A percentile compares a stretch with the other conserved stretches of the same genome.
Conservation (phyloP, 2,329 filamentous ascomycete species). For the Chaetomium olivaceum region DNA sequence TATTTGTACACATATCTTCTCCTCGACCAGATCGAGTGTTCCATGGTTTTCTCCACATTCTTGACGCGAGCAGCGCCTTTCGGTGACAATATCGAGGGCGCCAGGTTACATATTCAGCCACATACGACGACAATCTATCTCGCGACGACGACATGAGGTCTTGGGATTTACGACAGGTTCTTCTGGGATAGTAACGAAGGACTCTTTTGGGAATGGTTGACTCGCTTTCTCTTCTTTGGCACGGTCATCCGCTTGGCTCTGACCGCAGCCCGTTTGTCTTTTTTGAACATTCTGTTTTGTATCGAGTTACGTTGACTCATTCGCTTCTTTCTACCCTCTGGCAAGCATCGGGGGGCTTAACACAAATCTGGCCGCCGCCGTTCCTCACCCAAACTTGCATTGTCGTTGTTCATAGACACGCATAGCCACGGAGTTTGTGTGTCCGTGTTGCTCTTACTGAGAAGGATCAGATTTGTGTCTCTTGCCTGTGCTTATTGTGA, state of each 20-base stretch:
- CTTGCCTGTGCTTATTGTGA: neutral
- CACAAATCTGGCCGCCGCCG: conserved; percentile 1
- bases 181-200: conserved; percentile 4
- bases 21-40: conserved; percentile 19
- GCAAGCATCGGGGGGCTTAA: conserved; percentile 1
- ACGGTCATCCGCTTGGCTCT: neutral
- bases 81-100: neutral
- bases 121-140: conserved; percentile 2
- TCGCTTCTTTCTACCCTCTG: conserved; percentile 2
- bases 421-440: conserved; percentile 6
- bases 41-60: neutral
- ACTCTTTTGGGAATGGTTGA: neutral
- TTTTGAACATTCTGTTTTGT: conserved; percentile 11
- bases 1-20: conserved; percentile 24
- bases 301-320: conserved; percentile 2
- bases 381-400: neutral
- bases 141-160: conserved; percentile 1
- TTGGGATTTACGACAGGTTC: neutral
- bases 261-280: conserved; percentile 4
- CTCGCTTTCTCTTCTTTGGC: conserved; percentile 23
- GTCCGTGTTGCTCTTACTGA: neutral
- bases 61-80: conserved; percentile 10
- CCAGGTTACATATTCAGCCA: neutral
- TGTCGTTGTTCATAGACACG: conserved; percentile 4
- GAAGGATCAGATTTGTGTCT: neutral